Conservation (phyloP, 768 basidiomycete genomes). For the Pleurotus platypus region DNA sequence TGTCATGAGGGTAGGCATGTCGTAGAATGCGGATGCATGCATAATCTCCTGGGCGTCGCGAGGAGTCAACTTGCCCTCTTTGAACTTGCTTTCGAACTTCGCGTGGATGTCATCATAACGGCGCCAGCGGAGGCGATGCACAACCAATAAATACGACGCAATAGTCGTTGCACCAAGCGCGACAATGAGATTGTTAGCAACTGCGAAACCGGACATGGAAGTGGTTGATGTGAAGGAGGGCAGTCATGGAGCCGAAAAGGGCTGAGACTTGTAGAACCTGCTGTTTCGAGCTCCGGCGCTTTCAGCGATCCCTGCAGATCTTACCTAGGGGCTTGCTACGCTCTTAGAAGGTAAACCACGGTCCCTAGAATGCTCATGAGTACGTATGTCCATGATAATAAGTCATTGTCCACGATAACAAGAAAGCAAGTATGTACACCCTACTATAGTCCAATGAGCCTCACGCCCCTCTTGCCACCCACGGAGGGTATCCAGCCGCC, state of each 20-base stretch:
- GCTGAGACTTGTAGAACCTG: too few species aligned
- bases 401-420: too few species aligned
- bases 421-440: too few species aligned
- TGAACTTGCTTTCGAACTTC: slow-evolving; percentile 32
- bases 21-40: slow-evolving; percentile 29
- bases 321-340: too few species aligned
- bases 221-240: background rate
- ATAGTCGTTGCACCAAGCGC: background rate
- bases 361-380: too few species aligned
- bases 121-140: slow-evolving; percentile 36
- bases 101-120: slow-evolving; percentile 38
- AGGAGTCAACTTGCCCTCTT: slow-evolving; percentile 30
- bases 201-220: background rate
- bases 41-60: slow-evolving; percentile 44
- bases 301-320: too few species aligned
- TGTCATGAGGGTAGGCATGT: slow-evolving; percentile 41
- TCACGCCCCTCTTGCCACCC: slow-evolving; percentile 1
- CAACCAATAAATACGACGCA: slow-evolving; percentile 24
- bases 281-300: too few species aligned
- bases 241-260: too few species aligned
- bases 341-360: too few species aligned
- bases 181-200: background rate
- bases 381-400: too few species aligned
- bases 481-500: slow-evolving; percentile 7
- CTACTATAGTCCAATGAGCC: background rate